Conservation (phyloP, 257 asterid genomes). For the Fraxinus quadrangulata region DNA sequence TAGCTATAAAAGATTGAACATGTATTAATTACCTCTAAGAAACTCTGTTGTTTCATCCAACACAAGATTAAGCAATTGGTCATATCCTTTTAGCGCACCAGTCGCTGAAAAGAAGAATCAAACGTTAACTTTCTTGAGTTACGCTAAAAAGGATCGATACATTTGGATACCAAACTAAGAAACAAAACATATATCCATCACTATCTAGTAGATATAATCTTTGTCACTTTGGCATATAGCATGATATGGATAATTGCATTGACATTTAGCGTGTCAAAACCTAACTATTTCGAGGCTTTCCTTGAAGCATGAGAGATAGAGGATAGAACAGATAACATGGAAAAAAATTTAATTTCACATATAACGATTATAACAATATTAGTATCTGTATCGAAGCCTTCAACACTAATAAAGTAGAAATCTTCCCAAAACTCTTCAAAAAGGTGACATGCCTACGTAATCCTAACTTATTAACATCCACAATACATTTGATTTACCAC, state of each 20-base stretch:
- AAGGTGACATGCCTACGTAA: neutral
- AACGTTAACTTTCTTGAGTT: neutral
- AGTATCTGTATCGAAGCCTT: neutral
- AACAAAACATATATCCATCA: neutral
- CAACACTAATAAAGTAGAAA: neutral
- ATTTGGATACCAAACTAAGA: neutral
- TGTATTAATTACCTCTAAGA: slow-evolving; percentile 62
- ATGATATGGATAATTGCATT: slow-evolving; percentile 4
- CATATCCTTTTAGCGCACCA: slow-evolving; percentile 97
- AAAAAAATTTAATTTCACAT: too few species aligned
- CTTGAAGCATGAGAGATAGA: neutral
- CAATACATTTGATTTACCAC: neutral
- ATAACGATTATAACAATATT: neutral
- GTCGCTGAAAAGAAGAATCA: slow-evolving; percentile 52
- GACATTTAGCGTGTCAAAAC: neutral
- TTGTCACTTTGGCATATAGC: neutral
- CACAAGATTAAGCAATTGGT: slow-evolving; percentile 93
- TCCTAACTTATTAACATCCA: neutral
- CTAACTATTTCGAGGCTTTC: neutral
- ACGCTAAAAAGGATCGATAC: neutral
- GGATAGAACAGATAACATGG: neutral
- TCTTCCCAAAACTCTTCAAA: slow-evolving; percentile 12
- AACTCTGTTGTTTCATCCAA: slow-evolving; percentile 91
- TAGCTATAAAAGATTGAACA: neutral
- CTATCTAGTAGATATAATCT: neutral